phyloP scores from a whole-genome alignment of 306 rosid genomes.

The Malus domestica region DNA sequence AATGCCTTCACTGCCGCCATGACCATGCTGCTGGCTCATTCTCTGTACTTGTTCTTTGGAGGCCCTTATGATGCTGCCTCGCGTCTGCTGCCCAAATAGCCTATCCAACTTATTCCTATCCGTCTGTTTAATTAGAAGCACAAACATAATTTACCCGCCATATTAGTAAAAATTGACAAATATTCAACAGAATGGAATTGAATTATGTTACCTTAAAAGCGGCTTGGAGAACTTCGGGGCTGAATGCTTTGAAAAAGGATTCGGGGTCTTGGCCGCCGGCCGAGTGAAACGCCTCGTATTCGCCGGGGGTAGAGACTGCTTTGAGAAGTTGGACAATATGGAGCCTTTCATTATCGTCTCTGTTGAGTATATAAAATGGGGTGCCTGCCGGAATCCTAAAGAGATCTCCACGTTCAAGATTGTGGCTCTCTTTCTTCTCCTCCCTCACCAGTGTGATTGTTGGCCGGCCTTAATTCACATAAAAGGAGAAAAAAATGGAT shows the following conservation, averaged over 20 bases:
- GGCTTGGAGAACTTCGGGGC: slow-evolving; percentile 54
- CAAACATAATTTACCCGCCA: background rate
- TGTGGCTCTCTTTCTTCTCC: slow-evolving; percentile 38
- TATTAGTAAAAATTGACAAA: background rate
- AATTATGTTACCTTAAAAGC: slow-evolving; percentile 33
- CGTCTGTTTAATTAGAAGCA: slow-evolving; percentile 15
- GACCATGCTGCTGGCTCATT: slow-evolving; percentile 24
- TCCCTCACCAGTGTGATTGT: slow-evolving; percentile 36
- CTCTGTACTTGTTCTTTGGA: slow-evolving; percentile 32
- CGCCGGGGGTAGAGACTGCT: slow-evolving; percentile 36
- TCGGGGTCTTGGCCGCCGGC: slow-evolving; percentile 50
- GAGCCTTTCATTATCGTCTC: slow-evolving; percentile 51
- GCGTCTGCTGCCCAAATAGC: slow-evolving; percentile 34
- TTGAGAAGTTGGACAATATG: slow-evolving; percentile 29
- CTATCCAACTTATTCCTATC: slow-evolving; percentile 24
- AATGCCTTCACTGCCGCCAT: background rate
- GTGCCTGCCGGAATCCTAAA: slow-evolving; percentile 48
- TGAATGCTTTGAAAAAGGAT: slow-evolving; percentile 56
- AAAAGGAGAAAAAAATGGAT: background rate
- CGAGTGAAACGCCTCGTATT: slow-evolving; percentile 43
- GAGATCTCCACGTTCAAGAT: slow-evolving; percentile 50
- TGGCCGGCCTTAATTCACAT: slow-evolving; percentile 38
- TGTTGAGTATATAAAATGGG: slow-evolving; percentile 47
- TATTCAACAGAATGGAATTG: background rate
- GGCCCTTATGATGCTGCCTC: slow-evolving; percentile 45